phyloP scores from a whole-genome alignment of 192 early-diverging fungal species.

The Linnemannia zychae region DNA sequence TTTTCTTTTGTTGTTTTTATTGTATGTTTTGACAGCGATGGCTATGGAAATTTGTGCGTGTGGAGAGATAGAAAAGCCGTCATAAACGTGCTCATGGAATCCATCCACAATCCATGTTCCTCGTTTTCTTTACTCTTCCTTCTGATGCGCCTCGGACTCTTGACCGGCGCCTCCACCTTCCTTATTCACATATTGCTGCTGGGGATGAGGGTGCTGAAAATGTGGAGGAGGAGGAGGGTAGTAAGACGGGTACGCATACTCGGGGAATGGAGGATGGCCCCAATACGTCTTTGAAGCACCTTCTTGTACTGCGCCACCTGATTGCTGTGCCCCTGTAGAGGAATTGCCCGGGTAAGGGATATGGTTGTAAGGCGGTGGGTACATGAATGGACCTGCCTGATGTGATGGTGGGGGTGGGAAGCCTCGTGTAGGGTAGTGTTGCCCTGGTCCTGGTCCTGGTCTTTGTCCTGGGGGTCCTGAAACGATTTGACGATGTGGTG shows the following conservation, averaged over 20 bases:
- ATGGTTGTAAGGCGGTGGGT: constrained; percentile 24
- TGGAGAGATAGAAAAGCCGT: too few relatives aligned
- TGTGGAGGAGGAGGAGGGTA: neutral
- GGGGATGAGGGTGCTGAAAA: neutral
- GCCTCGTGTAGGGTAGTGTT: constrained; percentile 1
- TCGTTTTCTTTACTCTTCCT: neutral
- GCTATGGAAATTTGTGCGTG: too few relatives aligned
- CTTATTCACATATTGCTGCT: neutral
- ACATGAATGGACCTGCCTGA: constrained; percentile 2
- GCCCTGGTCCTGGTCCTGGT: neutral
- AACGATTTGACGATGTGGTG: neutral
- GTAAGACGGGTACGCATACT: neutral
- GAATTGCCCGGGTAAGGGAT: constrained; percentile 28
- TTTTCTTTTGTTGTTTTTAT: too few relatives aligned
- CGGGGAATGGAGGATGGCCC: neutral
- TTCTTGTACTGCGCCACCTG: neutral
- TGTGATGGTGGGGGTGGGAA: neutral
- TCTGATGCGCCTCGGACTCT: neutral
- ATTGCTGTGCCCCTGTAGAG: neutral
- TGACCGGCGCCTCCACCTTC: neutral
- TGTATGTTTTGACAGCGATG: too few relatives aligned
- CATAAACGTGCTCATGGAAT: too few relatives aligned
- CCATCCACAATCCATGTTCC: neutral
- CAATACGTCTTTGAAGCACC: neutral
- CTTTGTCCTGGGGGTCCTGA: too few relatives aligned